Evolutionary conservation across 2,329 filamentous ascomycete genomes (phyloP), one percentile per base, ranked within the genome.

Genomic region (Penicillium capsulatum): DNA sequence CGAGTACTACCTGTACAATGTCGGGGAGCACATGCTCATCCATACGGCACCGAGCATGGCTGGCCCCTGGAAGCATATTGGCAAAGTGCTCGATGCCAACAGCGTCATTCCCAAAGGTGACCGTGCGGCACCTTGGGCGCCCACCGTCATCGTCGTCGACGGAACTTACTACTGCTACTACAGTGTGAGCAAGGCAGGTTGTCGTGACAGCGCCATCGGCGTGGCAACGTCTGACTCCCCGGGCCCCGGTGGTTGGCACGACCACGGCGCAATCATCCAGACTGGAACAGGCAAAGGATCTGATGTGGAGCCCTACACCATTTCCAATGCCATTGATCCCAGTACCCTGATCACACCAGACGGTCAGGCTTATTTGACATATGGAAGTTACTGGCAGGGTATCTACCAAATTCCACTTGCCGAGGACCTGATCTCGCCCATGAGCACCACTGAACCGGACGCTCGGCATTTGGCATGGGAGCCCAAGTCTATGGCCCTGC

Each of bases 351-450:
- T 68, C 9, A 64, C 64, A 27, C 33, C 40, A 1, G 53, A 58
- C 16, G 51, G 53, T 3, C 48, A 52, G 4, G 73, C 71, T 47
- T 72, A 71, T 42, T 61, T 81, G 52, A 77, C 70, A 36, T 86
- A 83, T 45, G 83, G 83, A 30, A 82, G 77, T 30, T 86, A 84
- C 69, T 87, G 81, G 81, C 64, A 66, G 4, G 76, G 80, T 48
- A 72, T 86, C 47, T 83, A 78, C 68, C 76, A 80, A 55, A 74
- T 80, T 1, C 61, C 68, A 24, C 70, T 84, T 43, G 44, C 42
- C 7, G 26, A 48, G 2, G 53, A 60, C 29, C 36, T 61, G 7
- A 30, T 63, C 9, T 56, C 56, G 1, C 35, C 46, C 1, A 40
- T 37, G 7, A 52, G 45, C 11, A 54, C 44, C 2, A 48, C 50